Conservation (phyloP, 768 basidiomycete genomes). For the Russula foetens region DNA sequence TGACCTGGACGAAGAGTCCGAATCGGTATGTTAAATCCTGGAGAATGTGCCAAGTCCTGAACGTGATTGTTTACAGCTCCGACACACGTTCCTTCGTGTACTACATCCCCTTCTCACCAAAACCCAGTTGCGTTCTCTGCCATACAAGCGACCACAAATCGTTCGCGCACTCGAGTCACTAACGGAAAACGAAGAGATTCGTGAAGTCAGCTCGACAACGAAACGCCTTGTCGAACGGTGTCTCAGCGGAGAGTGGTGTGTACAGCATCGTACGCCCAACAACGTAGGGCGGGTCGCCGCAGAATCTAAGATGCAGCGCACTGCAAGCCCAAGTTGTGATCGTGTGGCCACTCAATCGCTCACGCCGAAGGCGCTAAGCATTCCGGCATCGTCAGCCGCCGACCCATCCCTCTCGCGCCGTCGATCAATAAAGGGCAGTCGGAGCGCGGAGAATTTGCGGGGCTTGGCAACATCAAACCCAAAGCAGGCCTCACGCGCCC, state of each 20-base stretch:
- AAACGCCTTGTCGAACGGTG: conserved; percentile 89
- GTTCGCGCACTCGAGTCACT: conserved; percentile 75
- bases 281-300: neutral
- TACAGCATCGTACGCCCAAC: conserved; percentile 45
- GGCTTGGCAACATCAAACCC: neutral
- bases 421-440: conserved; percentile 50
- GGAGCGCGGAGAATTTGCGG: conserved; percentile 56
- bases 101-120: conserved; percentile 91
- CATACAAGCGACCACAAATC: conserved; percentile 91
- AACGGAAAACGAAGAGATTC: conserved; percentile 61
- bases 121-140: conserved; percentile 76
- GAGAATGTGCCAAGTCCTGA: neutral
- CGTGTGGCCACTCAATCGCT: conserved; percentile 25
- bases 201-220: conserved; percentile 82
- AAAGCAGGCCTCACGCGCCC: conserved; percentile 6
- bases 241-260: conserved; percentile 80
- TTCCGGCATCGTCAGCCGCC: conserved; percentile 30
- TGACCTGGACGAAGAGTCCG: conserved; percentile 88
- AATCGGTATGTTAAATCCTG: conserved; percentile 55
- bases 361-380: conserved; percentile 11
- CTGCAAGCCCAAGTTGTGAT: conserved; percentile 25
- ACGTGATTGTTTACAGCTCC: conserved; percentile 43
- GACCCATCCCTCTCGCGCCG: conserved; percentile 24
- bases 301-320: conserved; percentile 20
- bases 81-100: conserved; percentile 95